Base-by-base conservation (phyloP, 805 yeast genomes). In the Yamadazyma endophytica region DNA sequence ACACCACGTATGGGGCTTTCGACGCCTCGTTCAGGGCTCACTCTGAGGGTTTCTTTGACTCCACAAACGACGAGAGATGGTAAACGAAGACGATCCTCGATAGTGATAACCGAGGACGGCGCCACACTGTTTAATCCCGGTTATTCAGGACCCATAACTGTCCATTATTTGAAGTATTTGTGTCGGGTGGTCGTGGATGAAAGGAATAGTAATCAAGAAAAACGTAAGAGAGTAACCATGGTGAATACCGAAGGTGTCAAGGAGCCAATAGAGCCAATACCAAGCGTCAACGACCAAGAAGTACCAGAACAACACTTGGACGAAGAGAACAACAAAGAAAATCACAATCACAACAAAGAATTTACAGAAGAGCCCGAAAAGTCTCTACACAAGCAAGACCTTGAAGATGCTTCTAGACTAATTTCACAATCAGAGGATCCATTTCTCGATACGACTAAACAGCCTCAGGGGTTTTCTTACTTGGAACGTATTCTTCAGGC, bases 141-240 rank as follows among this genome's bases (percentile, higher is more conserved):
- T 6, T 62, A 62, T 36, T 43, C 43, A 12, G 70, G 69, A 1
- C 58, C 64, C 1, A 46, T 64, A 13, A 61, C 68, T 2, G 49
- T 54, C 9, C 67, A 61, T 31, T 65, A 58, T 24, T 46, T 64
- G 22, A 44, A 61, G 21, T 53, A 52, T 12, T 53, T 63, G 27
- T 61, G 69, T 28, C 45, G 49, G 24, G 59, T 61, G 2, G 49
- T 50, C 11, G 29, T 29, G 14, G 38, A 42, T 4, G 43, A 36
- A 14, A n/a, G n/a, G n/a, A n/a, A n/a, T n/a, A n/a, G n/a, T n/a
- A n/a, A n/a, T n/a, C 13, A 32, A 29, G 28, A 35, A 20, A 18
- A 23, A 12, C n/a, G n/a, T n/a, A 13, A 23, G 26, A 8, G 17
- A 21, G 13, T 25, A 11, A 17, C 26, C 5, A 23, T 29, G 5